Percentiles rank a stretch among this genome's conserved stretches.
These are phyloP conservation scores for Setaria italica DNA, from an alignment of 202 grass and related monocot species.

Conservation along the genomic window DNA sequence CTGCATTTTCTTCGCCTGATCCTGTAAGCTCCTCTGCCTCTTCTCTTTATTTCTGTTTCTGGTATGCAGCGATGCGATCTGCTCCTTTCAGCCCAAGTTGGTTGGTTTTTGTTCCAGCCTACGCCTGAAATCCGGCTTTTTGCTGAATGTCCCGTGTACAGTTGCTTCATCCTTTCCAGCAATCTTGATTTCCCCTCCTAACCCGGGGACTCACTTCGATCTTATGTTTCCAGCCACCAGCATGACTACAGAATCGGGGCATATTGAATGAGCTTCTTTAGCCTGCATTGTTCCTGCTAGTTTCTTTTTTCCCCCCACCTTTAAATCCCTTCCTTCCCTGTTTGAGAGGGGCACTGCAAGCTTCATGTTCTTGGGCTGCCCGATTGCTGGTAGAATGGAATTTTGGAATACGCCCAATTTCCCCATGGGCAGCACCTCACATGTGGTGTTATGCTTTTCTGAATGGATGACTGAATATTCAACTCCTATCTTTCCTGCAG, in stretches of 20 bases:
- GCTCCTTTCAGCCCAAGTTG: not conserved
- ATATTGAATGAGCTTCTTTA: not conserved
- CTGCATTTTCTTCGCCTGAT: not conserved
- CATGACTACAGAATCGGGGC: not conserved
- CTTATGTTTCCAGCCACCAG: too few species aligned
- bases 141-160: not conserved
- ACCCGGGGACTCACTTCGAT: too few species aligned
- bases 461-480: constrained; percentile 20
- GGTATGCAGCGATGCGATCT: not conserved
- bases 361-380: not conserved
- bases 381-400: not conserved
- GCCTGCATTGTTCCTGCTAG: not conserved
- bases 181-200: not conserved
- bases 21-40: not conserved
- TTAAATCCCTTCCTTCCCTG: not conserved
- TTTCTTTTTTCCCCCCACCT: not conserved
- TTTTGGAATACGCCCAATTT: constrained; percentile 24
- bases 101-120: not conserved
- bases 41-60: not conserved
- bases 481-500: constrained; percentile 3
- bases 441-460: not conserved
- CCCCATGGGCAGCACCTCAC: not conserved
- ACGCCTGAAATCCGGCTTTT: too few species aligned
- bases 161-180: not conserved
- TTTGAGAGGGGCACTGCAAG: not conserved